phyloP scores from a whole-genome alignment of 179 eudicot genomes.

The Nepenthes alata region DNA sequence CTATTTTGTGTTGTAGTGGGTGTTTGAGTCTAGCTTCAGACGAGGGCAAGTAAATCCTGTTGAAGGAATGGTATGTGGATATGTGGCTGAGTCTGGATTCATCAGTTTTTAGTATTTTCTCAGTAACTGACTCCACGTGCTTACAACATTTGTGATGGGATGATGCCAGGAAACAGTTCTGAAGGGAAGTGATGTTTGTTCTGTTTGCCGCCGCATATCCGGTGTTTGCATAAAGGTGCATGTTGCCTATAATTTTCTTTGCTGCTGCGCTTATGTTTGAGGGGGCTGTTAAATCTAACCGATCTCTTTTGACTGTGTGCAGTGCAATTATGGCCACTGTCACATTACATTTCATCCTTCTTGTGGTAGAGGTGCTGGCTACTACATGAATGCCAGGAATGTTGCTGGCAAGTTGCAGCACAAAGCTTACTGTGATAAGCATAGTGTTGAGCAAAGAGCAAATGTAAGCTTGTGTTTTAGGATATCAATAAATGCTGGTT shows the following conservation, averaged over 20 bases:
- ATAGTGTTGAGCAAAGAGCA: slow-evolving; percentile 75
- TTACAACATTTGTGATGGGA: not conserved
- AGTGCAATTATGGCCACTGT: slow-evolving; percentile 93
- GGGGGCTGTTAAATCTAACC: not conserved
- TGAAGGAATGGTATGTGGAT: slow-evolving; percentile 54
- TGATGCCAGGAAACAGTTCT: slow-evolving; percentile 47
- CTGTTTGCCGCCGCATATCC: slow-evolving; percentile 51
- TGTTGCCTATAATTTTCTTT: slow-evolving; percentile 2
- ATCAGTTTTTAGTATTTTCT: not conserved
- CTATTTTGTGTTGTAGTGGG: slow-evolving; percentile 53
- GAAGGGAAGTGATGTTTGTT: slow-evolving; percentile 55
- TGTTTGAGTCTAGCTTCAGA: slow-evolving; percentile 69
- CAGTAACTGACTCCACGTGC: not conserved
- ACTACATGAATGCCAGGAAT: slow-evolving; percentile 54
- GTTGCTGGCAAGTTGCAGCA: slow-evolving; percentile 67
- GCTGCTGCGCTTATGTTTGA: not conserved
- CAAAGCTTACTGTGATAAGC: slow-evolving; percentile 91
- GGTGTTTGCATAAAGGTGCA: slow-evolving; percentile 89
- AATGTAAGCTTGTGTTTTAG: slow-evolving; percentile 18
- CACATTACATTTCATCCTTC: slow-evolving; percentile 76
- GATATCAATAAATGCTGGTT: not conserved
- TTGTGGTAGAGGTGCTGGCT: slow-evolving; percentile 89
- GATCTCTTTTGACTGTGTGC: slow-evolving; percentile 12
- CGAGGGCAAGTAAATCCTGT: slow-evolving; percentile 76
- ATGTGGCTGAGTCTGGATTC: not conserved